phyloP scores from a whole-genome alignment of 2,329 filamentous ascomycete genomes.

The Aspergillus glaucus region DNA sequence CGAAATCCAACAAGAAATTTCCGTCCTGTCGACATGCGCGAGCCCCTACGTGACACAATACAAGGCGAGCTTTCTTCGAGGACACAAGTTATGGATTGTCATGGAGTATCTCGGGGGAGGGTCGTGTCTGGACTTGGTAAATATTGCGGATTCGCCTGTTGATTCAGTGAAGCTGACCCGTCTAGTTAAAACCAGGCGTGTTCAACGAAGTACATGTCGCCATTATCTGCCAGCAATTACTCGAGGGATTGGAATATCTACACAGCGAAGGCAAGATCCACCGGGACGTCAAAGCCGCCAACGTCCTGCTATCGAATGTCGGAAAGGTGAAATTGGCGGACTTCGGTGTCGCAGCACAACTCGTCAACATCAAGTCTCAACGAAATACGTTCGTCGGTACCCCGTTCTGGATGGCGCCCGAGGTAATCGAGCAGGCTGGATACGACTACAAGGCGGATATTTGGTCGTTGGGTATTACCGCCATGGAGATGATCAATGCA shows the following conservation, averaged over 20 bases:
- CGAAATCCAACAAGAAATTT: slow-evolving; percentile 96
- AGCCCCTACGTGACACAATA: slow-evolving; percentile 94
- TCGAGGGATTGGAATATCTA: slow-evolving; percentile 85
- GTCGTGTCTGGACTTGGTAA: slow-evolving; percentile 86
- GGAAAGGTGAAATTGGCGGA: slow-evolving; percentile 95
- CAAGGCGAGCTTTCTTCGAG: slow-evolving; percentile 90
- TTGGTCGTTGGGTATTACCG: slow-evolving; percentile 87
- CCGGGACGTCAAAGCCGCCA: slow-evolving; percentile 93
- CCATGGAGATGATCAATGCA: slow-evolving; percentile 80
- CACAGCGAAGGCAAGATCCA: slow-evolving; percentile 94
- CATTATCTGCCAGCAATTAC: slow-evolving; percentile 85
- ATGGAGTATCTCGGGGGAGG: slow-evolving; percentile 97
- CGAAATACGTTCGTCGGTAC: slow-evolving; percentile 96
- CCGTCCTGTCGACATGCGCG: slow-evolving; percentile 87
- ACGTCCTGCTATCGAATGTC: slow-evolving; percentile 81
- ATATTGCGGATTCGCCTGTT: not conserved
- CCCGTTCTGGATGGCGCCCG: slow-evolving; percentile 94
- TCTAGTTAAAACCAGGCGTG: slow-evolving; percentile 76
- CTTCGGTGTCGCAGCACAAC: slow-evolving; percentile 92
- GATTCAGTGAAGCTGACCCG: slow-evolving; percentile 13
- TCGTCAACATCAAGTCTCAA: slow-evolving; percentile 96
- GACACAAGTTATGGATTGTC: slow-evolving; percentile 97
- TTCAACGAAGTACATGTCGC: slow-evolving; percentile 89
- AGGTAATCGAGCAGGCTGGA: slow-evolving; percentile 81
- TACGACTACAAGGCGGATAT: slow-evolving; percentile 89